Evolutionary conservation across 2,329 filamentous ascomycete species (phyloP), one percentile per base, ranked within the genome.

Genomic region (Drechslerella stenobrocha): DNA sequence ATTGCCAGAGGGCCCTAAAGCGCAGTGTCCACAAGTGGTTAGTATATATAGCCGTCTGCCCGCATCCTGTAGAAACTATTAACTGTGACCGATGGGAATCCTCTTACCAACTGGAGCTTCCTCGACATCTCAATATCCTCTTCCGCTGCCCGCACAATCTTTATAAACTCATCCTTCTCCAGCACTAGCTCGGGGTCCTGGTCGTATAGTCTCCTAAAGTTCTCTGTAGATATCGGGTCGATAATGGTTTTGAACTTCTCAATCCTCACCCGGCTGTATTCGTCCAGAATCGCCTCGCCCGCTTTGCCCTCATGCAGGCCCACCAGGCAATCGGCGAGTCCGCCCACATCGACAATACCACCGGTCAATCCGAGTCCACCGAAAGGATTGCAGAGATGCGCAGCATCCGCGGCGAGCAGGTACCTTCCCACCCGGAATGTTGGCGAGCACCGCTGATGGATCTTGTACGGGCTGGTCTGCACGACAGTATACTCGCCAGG

Each of bases 321-420:
- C 6, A 75, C 48, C 0, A 83, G 75, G 71, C 83, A 84, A 70
- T 87, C 83, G 61, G 80, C 83, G 3, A 87, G 77, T 0, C 82
- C 82, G 8, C 82, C 83, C 1, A 84, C 79, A 70, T 86, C 84
- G n/a, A 83, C 82, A 56, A 87, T 82, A 0, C 84, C 84, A 3
- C 83, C 83, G 0, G 83, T 86, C 50, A 86, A 80, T 1, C 84
- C 84, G 13, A 86, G 76, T 0, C 84, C 84, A 45, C 84, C 84
- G 75, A 80, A 80, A 0, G 79, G 79, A 72, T 81, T 81, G 72
- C 79, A 81, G 13, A 70, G 66, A 74, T 86, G 84, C 1, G 83
- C 84, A 1, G 84, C 83, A 75, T 86, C 84, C 0, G 83, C 83
- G 1, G 81, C 83, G 0, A 86, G 76, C 3, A 84, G 61, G 35